These are phyloP conservation scores for Coniochaeta pulveracea DNA, from an alignment of 2,329 filamentous ascomycete genomes.

Conservation along the genomic window DNA sequence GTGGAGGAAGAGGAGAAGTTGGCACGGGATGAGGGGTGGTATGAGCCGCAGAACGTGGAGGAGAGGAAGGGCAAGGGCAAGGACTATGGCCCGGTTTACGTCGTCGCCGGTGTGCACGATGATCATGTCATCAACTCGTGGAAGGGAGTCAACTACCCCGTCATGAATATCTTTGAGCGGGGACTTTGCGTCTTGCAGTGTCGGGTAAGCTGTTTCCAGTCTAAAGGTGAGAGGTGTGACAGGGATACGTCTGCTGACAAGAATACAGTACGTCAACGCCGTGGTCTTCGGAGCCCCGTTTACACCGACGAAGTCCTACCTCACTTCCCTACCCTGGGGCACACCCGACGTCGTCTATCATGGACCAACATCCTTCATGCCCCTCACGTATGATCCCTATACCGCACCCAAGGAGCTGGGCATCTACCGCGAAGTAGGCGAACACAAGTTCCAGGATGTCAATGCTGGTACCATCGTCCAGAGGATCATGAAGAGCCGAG, in stretches of 20 bases:
- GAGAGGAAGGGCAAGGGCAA: constrained; percentile 54
- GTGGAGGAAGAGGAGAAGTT: constrained; percentile 59
- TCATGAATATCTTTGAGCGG: constrained; percentile 98
- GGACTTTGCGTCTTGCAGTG: constrained; percentile 93
- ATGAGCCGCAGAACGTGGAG: constrained; percentile 48
- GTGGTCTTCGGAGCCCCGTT: constrained; percentile 88
- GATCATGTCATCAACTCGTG: constrained; percentile 91
- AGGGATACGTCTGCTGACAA: no score
- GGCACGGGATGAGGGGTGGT: constrained; percentile 63
- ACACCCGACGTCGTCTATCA: constrained; percentile 80
- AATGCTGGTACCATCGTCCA: constrained; percentile 89
- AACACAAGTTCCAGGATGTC: constrained; percentile 73
- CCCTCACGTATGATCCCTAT: constrained; percentile 70
- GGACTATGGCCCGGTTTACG: constrained; percentile 72
- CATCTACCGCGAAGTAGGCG: constrained; percentile 69
- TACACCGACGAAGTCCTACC: constrained; percentile 67
- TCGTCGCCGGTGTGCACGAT: constrained; percentile 91
- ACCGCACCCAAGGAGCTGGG: constrained; percentile 67
- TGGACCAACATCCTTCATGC: constrained; percentile 89
- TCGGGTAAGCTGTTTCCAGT: constrained; percentile 44
- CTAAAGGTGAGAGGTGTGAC: no score
- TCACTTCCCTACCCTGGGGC: constrained; percentile 62
- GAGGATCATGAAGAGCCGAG: constrained; percentile 76
- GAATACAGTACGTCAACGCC: constrained; percentile 65
- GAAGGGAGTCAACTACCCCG: constrained; percentile 97